phyloP scores from a whole-genome alignment of 345 rosid genomes.

The Aethionema arabicum region DNA sequence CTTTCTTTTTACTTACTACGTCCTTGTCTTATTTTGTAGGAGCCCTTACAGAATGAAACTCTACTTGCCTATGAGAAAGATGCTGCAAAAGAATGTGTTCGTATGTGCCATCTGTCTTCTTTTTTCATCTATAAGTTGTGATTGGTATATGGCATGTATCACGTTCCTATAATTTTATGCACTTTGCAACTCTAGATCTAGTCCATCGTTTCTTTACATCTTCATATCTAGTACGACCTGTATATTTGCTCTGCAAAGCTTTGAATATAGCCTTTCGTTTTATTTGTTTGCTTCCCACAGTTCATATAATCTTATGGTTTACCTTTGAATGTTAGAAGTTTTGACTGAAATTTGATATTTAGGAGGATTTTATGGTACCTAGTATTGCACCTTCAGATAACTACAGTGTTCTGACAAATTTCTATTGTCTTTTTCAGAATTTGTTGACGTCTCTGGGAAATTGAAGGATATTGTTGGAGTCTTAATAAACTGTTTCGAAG shows the following conservation, averaged over 20 bases:
- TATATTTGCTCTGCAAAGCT: constrained; percentile 19
- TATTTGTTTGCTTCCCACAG: constrained; percentile 9
- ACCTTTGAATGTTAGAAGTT: neutral
- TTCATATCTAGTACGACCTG: constrained; percentile 8
- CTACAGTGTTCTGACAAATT: constrained; percentile 10
- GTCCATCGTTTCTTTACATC: constrained; percentile 1
- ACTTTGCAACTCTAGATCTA: constrained; percentile 4
- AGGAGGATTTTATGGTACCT: constrained; percentile 1
- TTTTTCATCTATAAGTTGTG: constrained; percentile 1
- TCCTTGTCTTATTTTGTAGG: constrained; percentile 38
- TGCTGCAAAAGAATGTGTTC: constrained; percentile 44
- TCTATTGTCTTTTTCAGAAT: constrained; percentile 40
- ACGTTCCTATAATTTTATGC: constrained; percentile 21
- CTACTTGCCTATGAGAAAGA: constrained; percentile 64
- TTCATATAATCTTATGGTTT: constrained; percentile 2
- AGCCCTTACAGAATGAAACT: constrained; percentile 33
- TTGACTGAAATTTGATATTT: constrained; percentile 7
- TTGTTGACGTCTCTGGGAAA: constrained; percentile 45
- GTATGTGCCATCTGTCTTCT: constrained; percentile 46
- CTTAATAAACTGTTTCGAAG: constrained; percentile 66
- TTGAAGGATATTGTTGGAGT: constrained; percentile 69
- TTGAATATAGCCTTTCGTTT: neutral
- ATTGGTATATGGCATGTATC: constrained; percentile 13
- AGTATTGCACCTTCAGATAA: constrained; percentile 11
- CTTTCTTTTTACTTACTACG: constrained; percentile 16